A percentile compares a stretch with the other conserved stretches of the same genome.
phyloP scores from a whole-genome alignment of 2,329 filamentous ascomycete species.

The Beauveria sp. region DNA sequence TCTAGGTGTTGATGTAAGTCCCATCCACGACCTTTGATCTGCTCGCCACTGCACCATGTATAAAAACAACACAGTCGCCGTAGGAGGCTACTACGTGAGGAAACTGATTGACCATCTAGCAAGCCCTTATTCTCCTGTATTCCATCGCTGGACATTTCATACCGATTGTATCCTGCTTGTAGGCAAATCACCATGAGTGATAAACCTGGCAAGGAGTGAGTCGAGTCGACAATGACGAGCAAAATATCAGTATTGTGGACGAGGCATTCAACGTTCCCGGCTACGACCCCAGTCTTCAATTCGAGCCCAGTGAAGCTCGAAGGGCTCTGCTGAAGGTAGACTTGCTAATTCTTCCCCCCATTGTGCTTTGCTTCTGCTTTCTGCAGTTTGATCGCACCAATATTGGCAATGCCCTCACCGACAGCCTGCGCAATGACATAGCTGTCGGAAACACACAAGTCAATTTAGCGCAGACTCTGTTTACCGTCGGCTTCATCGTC shows the following conservation, averaged over 20 bases:
- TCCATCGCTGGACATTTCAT: no score
- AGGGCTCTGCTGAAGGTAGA: constrained; percentile 20
- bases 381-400: constrained; percentile 30
- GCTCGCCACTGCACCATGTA: no score
- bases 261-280: constrained; percentile 18
- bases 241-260: constrained; percentile 12
- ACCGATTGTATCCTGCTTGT: no score
- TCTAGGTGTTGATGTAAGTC: no score
- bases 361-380: constrained; percentile 25
- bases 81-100: no score
- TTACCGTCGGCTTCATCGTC: constrained; percentile 42
- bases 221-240: not conserved
- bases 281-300: constrained; percentile 17
- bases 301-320: constrained; percentile 10
- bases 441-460: constrained; percentile 41
- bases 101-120: no score
- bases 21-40: no score
- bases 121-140: no score
- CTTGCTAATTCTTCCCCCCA: constrained; percentile 21
- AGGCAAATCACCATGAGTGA: no score
- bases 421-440: constrained; percentile 40
- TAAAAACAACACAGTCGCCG: no score
- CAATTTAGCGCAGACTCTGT: constrained; percentile 44
- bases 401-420: constrained; percentile 44
- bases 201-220: no score